Base-by-base conservation (phyloP, 345 rosid species). In the Syzygium aromaticum region DNA sequence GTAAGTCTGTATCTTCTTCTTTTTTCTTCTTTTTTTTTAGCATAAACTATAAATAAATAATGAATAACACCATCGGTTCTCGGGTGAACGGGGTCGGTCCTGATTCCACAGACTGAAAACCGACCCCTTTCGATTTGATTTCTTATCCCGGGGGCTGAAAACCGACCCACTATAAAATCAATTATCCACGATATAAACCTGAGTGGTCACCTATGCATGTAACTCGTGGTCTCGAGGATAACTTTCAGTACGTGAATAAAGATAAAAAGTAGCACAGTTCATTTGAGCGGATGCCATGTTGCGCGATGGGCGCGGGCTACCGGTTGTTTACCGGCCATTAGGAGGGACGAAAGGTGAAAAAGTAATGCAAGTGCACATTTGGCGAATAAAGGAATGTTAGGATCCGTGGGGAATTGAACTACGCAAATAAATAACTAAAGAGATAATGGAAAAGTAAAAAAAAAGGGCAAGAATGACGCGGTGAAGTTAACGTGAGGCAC, bases 401-500 rank as follows among this genome's bases (percentile, higher is more conserved):
- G 80, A 33, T 73, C 80, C 80, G 80, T 73, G 38, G 80, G 80
- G 80, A 73, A 73, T 17, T 73, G 80, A 73, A 73, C 38, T 73
- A 73, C 80, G 80, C 49, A 33, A 73, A 17, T 33, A 33, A 73
- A 33, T 33, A 33, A 9, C 17, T 73, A 73, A 33, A 33, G 46
- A 38, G 6, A 43, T 43, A 43, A 73, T 19, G 25, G 46, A 17
- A 33, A 61, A 51, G n/a, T 8, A 1, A 67, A 19, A 21, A 16
- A 17, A 17, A 38, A 3, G 2, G 19, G 43, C 78, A 19, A 8
- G 46, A 19, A 67, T 8, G 80, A 67, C 80, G 80, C 49, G 49
- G 80, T 17, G 46, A 73, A 73, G 80, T 73, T 33, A 73, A 33
- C 80, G 80, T 73, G 80, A 73, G 46, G 46, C 80, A 33, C 80